phyloP scores from a whole-genome alignment of 768 basidiomycete genomes.

The Pleurotus giganteus region DNA sequence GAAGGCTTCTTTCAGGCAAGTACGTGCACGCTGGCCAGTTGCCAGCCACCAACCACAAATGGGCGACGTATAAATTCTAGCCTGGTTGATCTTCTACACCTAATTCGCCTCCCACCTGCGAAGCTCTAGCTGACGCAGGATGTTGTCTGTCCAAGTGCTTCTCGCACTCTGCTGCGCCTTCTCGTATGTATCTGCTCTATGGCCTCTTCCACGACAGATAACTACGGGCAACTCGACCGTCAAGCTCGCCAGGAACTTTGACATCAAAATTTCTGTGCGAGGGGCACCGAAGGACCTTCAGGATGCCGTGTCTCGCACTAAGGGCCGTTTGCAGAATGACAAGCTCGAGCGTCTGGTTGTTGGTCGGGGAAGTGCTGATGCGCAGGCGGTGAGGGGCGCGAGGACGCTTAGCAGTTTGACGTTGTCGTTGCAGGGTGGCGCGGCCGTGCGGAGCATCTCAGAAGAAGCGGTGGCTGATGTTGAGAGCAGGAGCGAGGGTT shows the following conservation, averaged over 20 bases:
- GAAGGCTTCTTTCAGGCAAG: neutral
- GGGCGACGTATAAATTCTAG: too few species aligned
- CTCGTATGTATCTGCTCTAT: constrained; percentile 17
- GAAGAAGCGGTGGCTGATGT: constrained; percentile 50
- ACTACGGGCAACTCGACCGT: constrained; percentile 41
- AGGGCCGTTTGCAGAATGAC: constrained; percentile 43
- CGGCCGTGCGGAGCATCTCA: constrained; percentile 42
- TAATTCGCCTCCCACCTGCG: too few species aligned
- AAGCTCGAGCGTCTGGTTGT: constrained; percentile 58
- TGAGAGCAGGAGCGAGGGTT: constrained; percentile 55
- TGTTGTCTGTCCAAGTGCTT: neutral
- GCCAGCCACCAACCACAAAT: too few species aligned
- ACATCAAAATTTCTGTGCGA: constrained; percentile 42
- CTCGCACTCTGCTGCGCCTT: constrained; percentile 10
- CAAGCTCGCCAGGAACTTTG: constrained; percentile 48
- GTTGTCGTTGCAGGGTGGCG: constrained; percentile 36
- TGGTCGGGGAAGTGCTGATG: constrained; percentile 54
- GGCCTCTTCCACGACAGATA: constrained; percentile 40
- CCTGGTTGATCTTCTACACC: too few species aligned
- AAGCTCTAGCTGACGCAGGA: too few species aligned
- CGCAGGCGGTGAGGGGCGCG: constrained; percentile 33
- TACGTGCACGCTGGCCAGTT: too few species aligned
- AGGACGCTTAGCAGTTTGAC: constrained; percentile 39
- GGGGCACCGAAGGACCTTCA: constrained; percentile 53
- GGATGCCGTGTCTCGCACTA: constrained; percentile 54